Percentiles rank a stretch among this genome's conserved stretches.
Conservation (phyloP, 495 filamentous ascomycete genomes). For the Penicillium argentinense region DNA sequence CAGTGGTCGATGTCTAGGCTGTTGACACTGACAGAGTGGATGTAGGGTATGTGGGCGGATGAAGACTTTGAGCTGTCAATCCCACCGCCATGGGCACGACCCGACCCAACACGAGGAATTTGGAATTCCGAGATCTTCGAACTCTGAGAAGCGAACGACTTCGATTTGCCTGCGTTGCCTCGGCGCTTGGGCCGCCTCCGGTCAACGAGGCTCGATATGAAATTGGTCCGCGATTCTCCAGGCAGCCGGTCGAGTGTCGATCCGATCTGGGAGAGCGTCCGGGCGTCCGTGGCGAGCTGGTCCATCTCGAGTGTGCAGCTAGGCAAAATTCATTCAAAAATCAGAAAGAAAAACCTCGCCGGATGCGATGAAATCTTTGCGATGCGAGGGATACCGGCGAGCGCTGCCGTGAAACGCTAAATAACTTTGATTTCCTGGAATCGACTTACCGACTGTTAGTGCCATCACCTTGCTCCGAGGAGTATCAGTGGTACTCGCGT, state of each 20-base stretch:
- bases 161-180: conserved; percentile 19
- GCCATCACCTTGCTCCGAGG: not conserved
- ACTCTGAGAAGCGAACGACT: conserved; percentile 1
- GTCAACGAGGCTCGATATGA: not conserved
- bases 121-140: not conserved
- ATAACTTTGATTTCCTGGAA: conserved; percentile 16
- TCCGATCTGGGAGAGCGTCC: conserved; percentile 10
- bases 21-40: too few relatives aligned
- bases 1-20: too few relatives aligned
- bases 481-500: too few relatives aligned
- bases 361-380: not conserved
- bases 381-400: conserved; percentile 15
- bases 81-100: not conserved
- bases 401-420: conserved; percentile 16
- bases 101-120: not conserved
- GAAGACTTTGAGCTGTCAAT: not conserved
- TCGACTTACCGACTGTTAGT: conserved; percentile 11
- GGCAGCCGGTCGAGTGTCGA: too few relatives aligned
- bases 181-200: conserved; percentile 14
- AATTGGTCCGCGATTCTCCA: conserved; percentile 17
- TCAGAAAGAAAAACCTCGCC: not conserved
- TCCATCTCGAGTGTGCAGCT: too few relatives aligned
- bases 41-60: too few relatives aligned
- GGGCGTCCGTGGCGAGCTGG: too few relatives aligned
- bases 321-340: too few relatives aligned